Conservation (phyloP, 805 yeast genomes). For the Candida qinlingensis region DNA sequence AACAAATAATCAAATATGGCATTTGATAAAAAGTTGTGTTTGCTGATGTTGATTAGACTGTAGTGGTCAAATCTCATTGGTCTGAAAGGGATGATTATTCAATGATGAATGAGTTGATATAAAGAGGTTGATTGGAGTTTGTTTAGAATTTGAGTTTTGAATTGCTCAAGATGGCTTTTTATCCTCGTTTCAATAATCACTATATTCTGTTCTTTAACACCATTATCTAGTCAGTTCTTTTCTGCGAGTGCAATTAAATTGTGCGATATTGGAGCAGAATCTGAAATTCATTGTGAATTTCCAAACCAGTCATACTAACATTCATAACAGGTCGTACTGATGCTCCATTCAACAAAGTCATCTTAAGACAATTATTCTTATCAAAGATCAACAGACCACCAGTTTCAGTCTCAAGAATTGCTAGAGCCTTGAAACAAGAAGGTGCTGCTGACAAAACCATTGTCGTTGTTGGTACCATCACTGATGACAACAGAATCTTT, state of each 20-base stretch:
- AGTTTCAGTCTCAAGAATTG: conserved; percentile 89
- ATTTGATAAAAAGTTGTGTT: background rate
- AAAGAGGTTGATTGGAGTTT: background rate
- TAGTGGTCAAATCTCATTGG: conserved; percentile 53
- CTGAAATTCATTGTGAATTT: conserved; percentile 3
- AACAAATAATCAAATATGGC: conserved; percentile 4
- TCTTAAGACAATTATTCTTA: conserved; percentile 90
- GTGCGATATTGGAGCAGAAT: conserved; percentile 48
- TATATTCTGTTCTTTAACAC: conserved; percentile 3
- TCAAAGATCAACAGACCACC: conserved; percentile 99
- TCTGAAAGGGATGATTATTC: background rate
- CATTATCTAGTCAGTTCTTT: conserved; percentile 2
- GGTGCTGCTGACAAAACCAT: conserved; percentile 88
- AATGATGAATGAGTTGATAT: conserved; percentile 4
- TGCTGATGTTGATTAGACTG: conserved; percentile 55
- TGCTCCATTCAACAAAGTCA: conserved; percentile 96
- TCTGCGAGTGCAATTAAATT: conserved; percentile 37
- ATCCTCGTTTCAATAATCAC: conserved; percentile 1
- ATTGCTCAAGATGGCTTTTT: background rate
- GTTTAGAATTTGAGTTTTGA: too few relatives aligned
- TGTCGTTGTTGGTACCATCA: conserved; percentile 99
- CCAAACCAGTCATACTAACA: conserved; percentile 29
- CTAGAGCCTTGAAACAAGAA: conserved; percentile 74
- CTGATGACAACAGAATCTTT: conserved; percentile 93
- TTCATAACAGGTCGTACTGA: conserved; percentile 82